Base-by-base conservation (phyloP, 192 early-diverging fungal genomes). In the Geranomyces variabilis region DNA sequence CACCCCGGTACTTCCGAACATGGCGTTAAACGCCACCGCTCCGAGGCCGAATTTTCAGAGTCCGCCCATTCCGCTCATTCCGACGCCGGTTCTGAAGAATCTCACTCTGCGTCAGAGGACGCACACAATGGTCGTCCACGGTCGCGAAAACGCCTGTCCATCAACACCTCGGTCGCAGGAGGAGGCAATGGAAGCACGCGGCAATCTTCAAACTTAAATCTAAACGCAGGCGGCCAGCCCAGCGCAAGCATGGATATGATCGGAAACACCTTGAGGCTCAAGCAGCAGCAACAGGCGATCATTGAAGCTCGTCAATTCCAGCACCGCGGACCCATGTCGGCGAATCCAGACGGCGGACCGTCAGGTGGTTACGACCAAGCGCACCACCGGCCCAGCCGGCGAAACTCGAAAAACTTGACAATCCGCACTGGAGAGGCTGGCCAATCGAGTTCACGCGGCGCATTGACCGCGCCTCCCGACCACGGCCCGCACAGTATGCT, bases 221-320 rank as follows among this genome's bases (percentile, higher is more conserved):
- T 30, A 33, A 60, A 19, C 28, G 41, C 49, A 63, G n/a, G 43
- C 17, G 47, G 14, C 29, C 28, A 26, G 58, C 9, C 43, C 34
- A 59, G 64, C 33, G 63, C 55, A 21, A 74, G 46, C 51, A 26
- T 31, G 63, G 83, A 84, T 55, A 75, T 83, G 21, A 77, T 86
- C 69, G 87, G 82, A 15, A 80, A 80, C 7, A 80, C 79, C 1
- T 61, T 86, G 17, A 81, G 79, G 63, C 62, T 89, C 33, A 87
- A 84, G 61, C 84, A 89, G 74, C 87, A 88, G 69, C 87, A 89
- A 72, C 83, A 86, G 68, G 84, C 87, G 15, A 83, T 89, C 58
- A 87, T 86, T 63, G 87, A 87, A 46, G 76, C 83, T 21, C 76
- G 85, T 66, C 70, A 66, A 22, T 60, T 61, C 15, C 75, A 74